phyloP scores from a whole-genome alignment of 2,329 filamentous ascomycete genomes.

The Aureobasidium sp. region DNA sequence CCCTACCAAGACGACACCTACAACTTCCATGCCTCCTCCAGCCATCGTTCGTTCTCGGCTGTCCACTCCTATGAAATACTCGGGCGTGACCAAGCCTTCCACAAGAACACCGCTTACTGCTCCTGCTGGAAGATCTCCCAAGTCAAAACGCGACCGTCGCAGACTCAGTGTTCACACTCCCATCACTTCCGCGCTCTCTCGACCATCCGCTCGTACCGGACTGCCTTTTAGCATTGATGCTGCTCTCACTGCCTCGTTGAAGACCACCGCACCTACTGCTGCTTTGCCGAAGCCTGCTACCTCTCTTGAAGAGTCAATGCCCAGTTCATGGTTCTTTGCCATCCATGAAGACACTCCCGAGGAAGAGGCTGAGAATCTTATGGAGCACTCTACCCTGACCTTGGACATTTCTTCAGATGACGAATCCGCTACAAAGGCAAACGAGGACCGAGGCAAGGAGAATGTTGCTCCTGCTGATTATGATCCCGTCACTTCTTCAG shows the following conservation, averaged over 20 bases:
- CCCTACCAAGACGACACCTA: conserved; percentile 20
- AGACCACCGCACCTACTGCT: conserved; percentile 36
- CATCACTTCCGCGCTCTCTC: conserved; percentile 53
- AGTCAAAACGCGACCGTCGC: conserved; percentile 61
- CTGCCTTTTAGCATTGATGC: conserved; percentile 78
- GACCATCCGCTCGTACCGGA: conserved; percentile 32
- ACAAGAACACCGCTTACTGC: conserved; percentile 41
- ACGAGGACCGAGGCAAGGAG: conserved; percentile 71
- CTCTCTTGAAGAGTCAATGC: conserved; percentile 49
- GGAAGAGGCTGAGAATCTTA: conserved; percentile 83
- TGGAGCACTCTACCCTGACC: conserved; percentile 80
- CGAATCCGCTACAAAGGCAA: conserved; percentile 50
- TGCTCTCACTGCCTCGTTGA: conserved; percentile 68
- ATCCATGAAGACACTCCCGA: conserved; percentile 90
- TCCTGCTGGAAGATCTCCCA: conserved; percentile 75
- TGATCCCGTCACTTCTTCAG: conserved; percentile 13
- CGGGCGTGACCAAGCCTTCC: conserved; percentile 33
- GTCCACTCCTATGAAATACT: conserved; percentile 29
- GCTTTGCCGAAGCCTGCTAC: conserved; percentile 30
- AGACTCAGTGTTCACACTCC: conserved; percentile 50
- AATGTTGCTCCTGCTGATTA: conserved; percentile 67
- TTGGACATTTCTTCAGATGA: conserved; percentile 89
- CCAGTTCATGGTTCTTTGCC: conserved; percentile 73
- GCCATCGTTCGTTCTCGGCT: conserved; percentile 19
- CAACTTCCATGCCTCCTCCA: conserved; percentile 31